phyloP scores from a whole-genome alignment of 208 protist genomes.

The Acanthamoeba rhysodes region DNA sequence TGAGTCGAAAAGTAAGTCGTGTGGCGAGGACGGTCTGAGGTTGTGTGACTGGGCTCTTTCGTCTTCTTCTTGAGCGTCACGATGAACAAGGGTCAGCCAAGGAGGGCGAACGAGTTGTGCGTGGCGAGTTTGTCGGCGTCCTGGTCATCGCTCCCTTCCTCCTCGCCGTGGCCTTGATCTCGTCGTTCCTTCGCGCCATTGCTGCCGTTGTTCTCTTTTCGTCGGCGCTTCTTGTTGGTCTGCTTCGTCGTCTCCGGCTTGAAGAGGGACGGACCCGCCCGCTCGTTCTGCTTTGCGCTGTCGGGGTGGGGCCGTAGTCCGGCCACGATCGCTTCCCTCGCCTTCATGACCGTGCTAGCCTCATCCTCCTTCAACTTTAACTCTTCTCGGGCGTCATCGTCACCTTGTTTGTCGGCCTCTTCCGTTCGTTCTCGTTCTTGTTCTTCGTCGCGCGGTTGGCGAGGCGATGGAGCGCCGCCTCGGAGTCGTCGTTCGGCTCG shows the following conservation, averaged over 20 bases:
- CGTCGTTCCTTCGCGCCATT: neutral
- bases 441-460: neutral
- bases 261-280: neutral
- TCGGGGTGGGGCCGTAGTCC: neutral
- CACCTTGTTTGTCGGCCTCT: neutral
- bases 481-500: neutral
- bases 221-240: conserved; percentile 30
- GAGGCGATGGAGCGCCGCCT: neutral
- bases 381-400: neutral
- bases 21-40: too few relatives aligned
- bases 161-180: neutral
- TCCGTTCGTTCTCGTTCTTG: neutral
- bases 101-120: conserved; percentile 15
- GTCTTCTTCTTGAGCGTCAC: too few relatives aligned
- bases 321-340: conserved; percentile 13
- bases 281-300: neutral
- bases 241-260: neutral
- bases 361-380: neutral
- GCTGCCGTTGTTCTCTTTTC: neutral
- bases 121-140: neutral
- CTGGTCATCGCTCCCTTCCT: neutral
- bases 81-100: neutral
- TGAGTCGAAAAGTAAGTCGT: neutral
- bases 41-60: too few relatives aligned
- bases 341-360: neutral